Percentiles rank a stretch among this genome's conserved stretches.
These are phyloP conservation scores for Tripterygium wilfordii DNA, from an alignment of 177 flowering plant species.

Conservation along the genomic window DNA sequence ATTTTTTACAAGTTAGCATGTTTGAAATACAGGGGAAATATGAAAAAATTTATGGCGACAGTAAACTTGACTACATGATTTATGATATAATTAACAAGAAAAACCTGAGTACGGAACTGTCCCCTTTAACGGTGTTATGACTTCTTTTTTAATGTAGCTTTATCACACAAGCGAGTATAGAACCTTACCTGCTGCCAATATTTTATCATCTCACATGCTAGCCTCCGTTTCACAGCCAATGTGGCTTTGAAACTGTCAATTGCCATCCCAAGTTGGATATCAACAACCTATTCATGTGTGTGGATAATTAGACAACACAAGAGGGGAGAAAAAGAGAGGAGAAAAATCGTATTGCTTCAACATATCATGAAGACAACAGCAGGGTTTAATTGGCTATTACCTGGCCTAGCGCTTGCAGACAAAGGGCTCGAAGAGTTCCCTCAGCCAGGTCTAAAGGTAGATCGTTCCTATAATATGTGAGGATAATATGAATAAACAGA, in stretches of 20 bases:
- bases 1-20: too few relatives aligned
- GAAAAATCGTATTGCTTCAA: too few relatives aligned
- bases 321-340: too few relatives aligned
- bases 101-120: too few relatives aligned
- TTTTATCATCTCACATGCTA: slow-evolving; percentile 98
- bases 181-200: slow-evolving; percentile 90
- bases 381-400: slow-evolving; percentile 23
- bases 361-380: not conserved
- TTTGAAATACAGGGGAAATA: too few relatives aligned
- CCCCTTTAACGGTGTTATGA: too few relatives aligned
- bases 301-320: too few relatives aligned
- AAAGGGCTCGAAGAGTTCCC: slow-evolving; percentile 78
- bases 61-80: too few relatives aligned
- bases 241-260: slow-evolving; percentile 97
- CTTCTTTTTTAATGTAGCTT: too few relatives aligned
- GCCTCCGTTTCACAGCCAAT: slow-evolving; percentile 93
- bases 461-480: slow-evolving; percentile 46
- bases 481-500: slow-evolving; percentile 3
- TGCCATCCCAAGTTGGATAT: slow-evolving; percentile 97
- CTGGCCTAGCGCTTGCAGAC: slow-evolving; percentile 93
- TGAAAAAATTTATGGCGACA: too few relatives aligned
- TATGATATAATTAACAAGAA: too few relatives aligned
- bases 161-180: not conserved
- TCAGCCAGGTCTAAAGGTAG: slow-evolving; percentile 86
- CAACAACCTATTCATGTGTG: too few relatives aligned